These are phyloP conservation scores for Chloris gayana DNA, from an alignment of 176 grass and related monocot species.

Conservation along the genomic window DNA sequence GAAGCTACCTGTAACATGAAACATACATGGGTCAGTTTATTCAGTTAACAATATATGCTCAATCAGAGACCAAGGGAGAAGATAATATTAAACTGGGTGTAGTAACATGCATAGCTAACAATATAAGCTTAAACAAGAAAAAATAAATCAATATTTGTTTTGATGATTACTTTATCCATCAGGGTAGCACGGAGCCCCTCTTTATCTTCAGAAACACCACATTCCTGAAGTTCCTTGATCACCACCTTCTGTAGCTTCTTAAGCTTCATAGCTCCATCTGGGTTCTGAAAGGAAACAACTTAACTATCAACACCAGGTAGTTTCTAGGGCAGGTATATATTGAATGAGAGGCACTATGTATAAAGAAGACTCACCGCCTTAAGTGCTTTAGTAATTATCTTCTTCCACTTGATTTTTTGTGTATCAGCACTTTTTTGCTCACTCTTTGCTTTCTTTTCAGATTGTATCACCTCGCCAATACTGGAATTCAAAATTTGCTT, in stretches of 20 bases:
- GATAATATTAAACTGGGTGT: not conserved
- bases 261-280: conserved; percentile 76
- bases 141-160: not conserved
- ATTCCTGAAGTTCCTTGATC: conserved; percentile 55
- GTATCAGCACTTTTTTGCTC: conserved; percentile 50
- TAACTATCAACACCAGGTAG: conserved; percentile 3
- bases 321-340: not conserved
- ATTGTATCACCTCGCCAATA: conserved; percentile 54
- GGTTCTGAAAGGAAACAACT: conserved; percentile 50
- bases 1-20: conserved; percentile 62
- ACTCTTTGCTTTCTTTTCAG: conserved; percentile 50
- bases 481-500: conserved; percentile 7
- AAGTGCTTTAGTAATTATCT: conserved; percentile 69
- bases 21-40: conserved; percentile 24
- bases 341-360: not conserved
- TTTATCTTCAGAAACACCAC: conserved; percentile 68
- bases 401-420: conserved; percentile 90
- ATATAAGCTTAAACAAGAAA: no score
- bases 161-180: conserved; percentile 69
- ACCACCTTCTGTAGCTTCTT: conserved; percentile 84
- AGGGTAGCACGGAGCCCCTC: conserved; percentile 53
- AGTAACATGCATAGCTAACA: no score
- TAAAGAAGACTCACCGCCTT: conserved; percentile 49
- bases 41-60: not conserved
- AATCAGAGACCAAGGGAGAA: not conserved